Evolutionary conservation across 169 alveolate genomes (phyloP).

Genomic region (Plasmodium vinckei): DNA sequence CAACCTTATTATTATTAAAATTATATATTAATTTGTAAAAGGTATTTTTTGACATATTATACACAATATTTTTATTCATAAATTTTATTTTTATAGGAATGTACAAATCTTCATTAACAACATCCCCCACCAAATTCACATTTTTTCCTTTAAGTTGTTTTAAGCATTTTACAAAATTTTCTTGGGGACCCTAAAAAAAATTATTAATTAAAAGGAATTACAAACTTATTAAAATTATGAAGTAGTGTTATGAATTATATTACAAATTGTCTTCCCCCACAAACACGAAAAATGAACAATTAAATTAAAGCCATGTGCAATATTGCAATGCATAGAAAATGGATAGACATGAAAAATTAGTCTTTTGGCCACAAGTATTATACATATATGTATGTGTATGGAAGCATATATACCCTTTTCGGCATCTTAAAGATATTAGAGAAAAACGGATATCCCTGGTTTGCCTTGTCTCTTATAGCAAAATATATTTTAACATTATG

Average conservation of each 20-base stretch:
- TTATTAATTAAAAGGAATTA: no score
- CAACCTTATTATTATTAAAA: conserved; percentile 18
- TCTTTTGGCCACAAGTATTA: no score
- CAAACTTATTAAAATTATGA: no score
- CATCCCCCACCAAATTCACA: conserved; percentile 25
- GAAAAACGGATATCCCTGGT: conserved; percentile 23
- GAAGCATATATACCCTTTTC: conserved; percentile 9
- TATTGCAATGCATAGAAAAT: background rate
- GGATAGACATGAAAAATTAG: background rate
- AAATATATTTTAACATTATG: conserved; percentile 26
- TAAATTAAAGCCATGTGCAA: no score
- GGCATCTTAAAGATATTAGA: background rate
- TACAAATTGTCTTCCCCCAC: no score
- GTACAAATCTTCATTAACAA: conserved; percentile 23
- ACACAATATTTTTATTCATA: conserved; percentile 22
- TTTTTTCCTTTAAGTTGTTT: conserved; percentile 48
- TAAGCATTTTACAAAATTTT: conserved; percentile 12
- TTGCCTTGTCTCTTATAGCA: conserved; percentile 16
- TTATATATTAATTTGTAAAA: conserved; percentile 48
- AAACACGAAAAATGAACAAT: no score
- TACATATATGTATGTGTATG: no score
- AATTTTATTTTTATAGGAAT: conserved; percentile 51
- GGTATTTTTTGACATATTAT: conserved; percentile 25
- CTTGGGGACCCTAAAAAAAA: background rate
- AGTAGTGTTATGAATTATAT: no score